Percentiles rank a stretch among this genome's conserved stretches.
These are phyloP conservation scores for Blastobotrys arbuscula DNA, from an alignment of 1,139 yeast species.

Conservation along the genomic window DNA sequence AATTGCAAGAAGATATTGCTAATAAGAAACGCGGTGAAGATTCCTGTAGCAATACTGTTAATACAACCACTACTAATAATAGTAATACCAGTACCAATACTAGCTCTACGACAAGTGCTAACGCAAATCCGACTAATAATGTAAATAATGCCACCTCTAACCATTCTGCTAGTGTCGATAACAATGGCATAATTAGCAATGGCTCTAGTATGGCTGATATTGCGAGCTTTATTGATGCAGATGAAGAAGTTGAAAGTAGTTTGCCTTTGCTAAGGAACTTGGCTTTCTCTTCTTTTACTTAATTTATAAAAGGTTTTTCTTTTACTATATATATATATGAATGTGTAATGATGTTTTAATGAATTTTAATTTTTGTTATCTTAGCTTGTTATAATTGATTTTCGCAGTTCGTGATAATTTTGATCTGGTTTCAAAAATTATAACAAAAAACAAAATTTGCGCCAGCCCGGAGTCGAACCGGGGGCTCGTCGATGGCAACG, in stretches of 20 bases:
- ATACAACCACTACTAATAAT: neutral
- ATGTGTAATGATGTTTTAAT: neutral
- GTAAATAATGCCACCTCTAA: neutral
- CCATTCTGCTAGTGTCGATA: neutral
- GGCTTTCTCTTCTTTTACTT: constrained; percentile 11
- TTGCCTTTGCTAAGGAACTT: constrained; percentile 9
- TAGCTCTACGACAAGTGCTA: neutral
- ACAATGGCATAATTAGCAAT: neutral
- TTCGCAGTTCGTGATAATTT: too few relatives aligned
- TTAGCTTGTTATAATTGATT: too few relatives aligned
- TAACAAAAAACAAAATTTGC: constrained; percentile 7
- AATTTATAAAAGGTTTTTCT: neutral
- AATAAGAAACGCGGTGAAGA: constrained; percentile 1
- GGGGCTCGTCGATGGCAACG: constrained; percentile 21
- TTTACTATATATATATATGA: neutral
- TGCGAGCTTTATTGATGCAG: neutral
- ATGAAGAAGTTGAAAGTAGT: constrained; percentile 4
- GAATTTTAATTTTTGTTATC: neutral
- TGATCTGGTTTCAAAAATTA: neutral
- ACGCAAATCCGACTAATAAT: neutral
- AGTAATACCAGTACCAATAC: neutral
- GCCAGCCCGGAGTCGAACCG: constrained; percentile 21
- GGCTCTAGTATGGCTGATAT: neutral
- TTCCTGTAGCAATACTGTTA: too few relatives aligned
- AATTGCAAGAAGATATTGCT: constrained; percentile 3